Evolutionary conservation across 768 basidiomycete genomes (phyloP).

Genomic region (Auriscalpium orientale): DNA sequence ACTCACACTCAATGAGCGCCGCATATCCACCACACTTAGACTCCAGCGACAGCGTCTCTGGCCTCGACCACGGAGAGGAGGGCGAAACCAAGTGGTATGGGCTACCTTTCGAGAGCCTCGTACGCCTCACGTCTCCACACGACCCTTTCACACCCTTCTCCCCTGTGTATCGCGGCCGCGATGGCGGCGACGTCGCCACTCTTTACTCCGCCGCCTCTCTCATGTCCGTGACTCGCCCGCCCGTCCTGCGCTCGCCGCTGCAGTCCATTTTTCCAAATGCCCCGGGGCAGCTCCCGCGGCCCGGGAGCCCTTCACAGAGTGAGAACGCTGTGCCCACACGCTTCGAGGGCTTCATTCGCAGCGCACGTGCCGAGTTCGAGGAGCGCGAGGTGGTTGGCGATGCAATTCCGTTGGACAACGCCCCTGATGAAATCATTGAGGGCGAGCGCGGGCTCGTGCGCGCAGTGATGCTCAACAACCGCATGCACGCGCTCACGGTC

Average conservation of each 20-base stretch:
- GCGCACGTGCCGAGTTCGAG: constrained; percentile 48
- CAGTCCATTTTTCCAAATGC: constrained; percentile 27
- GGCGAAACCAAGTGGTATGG: constrained; percentile 40
- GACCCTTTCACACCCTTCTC: constrained; percentile 43
- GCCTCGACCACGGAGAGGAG: constrained; percentile 15
- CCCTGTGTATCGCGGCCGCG: constrained; percentile 28
- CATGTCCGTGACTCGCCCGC: constrained; percentile 49
- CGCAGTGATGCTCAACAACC: constrained; percentile 76
- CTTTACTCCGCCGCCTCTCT: constrained; percentile 82
- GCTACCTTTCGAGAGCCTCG: constrained; percentile 64
- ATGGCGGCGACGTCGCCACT: constrained; percentile 70
- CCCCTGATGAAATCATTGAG: constrained; percentile 62
- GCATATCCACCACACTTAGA: background rate
- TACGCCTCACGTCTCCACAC: constrained; percentile 58
- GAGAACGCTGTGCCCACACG: constrained; percentile 15
- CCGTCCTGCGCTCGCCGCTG: constrained; percentile 26
- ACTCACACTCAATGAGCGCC: constrained; percentile 16
- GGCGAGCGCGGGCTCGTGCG: constrained; percentile 83
- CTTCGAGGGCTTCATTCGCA: constrained; percentile 24
- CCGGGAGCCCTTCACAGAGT: constrained; percentile 23
- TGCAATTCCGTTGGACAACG: constrained; percentile 45
- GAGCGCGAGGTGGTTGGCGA: constrained; percentile 76
- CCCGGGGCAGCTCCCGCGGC: constrained; percentile 19
- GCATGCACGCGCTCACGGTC: constrained; percentile 84
- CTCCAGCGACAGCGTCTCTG: constrained; percentile 5